Conservation (phyloP, 75 land plant genomes). For the Pinus taeda region DNA sequence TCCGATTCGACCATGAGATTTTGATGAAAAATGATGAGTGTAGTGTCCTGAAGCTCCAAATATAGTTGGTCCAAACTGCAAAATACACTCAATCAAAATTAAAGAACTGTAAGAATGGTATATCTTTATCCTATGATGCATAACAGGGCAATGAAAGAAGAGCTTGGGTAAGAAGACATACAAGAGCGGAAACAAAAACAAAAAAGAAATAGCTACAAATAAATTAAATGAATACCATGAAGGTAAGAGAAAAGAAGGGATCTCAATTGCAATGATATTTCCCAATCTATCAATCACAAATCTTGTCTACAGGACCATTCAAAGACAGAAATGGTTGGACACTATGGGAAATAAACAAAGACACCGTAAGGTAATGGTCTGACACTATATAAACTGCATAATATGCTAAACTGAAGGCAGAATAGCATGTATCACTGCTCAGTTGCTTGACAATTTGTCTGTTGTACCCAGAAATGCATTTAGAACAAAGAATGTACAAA, state of each 20-base stretch:
- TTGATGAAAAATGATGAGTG: conserved; percentile 68
- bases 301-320: not conserved
- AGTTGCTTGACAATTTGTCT: not conserved
- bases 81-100: not conserved
- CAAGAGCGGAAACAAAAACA: conserved; percentile 7
- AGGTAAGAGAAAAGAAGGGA: not conserved
- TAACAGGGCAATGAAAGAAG: not conserved
- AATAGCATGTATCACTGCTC: not conserved
- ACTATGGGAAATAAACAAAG: not conserved
- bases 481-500: not conserved
- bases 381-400: not conserved
- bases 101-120: not conserved
- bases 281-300: not conserved
- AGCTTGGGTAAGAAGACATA: not conserved
- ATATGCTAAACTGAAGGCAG: not conserved
- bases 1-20: conserved; percentile 79
- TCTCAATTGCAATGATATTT: not conserved
- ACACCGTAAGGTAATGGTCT: not conserved
- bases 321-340: not conserved
- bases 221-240: not conserved
- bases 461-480: not conserved
- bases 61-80: conserved; percentile 69
- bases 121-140: not conserved
- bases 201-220: not conserved
- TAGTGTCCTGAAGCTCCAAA: conserved; percentile 76